phyloP scores from a whole-genome alignment of 495 filamentous ascomycete species.

The Xylaria bambusicola region DNA sequence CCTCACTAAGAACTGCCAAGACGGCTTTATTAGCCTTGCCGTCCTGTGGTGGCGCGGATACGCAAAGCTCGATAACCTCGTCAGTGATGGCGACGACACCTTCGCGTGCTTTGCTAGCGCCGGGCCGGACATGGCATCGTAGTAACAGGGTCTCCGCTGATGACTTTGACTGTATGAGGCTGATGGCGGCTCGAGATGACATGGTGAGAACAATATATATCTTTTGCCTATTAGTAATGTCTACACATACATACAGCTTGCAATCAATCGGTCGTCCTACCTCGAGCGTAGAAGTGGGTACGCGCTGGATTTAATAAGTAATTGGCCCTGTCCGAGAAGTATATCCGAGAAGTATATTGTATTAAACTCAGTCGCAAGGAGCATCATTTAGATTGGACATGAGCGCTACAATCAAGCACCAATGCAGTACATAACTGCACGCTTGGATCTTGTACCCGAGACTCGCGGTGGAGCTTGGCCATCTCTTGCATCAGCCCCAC shows the following conservation, averaged over 20 bases:
- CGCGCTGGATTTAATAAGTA: no score
- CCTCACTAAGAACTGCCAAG: constrained; percentile 63
- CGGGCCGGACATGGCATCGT: constrained; percentile 65
- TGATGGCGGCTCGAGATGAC: constrained; percentile 32
- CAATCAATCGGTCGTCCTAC: no score
- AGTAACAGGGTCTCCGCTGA: constrained; percentile 45
- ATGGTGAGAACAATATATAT: constrained; percentile 9
- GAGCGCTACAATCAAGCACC: no score
- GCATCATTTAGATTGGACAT: no score
- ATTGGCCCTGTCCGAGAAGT: no score
- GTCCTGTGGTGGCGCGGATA: constrained; percentile 62
- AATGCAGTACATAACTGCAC: no score
- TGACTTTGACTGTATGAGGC: constrained; percentile 35
- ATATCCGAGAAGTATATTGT: no score
- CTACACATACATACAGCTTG: not conserved
- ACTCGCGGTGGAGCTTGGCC: no score
- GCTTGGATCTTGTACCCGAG: no score
- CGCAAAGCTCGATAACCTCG: constrained; percentile 60
- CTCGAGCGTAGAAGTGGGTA: no score
- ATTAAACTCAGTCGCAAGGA: no score
- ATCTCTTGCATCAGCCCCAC: no score
- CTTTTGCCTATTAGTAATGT: not conserved
- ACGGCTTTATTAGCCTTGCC: constrained; percentile 70
- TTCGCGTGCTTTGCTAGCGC: constrained; percentile 60
- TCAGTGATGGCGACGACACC: constrained; percentile 56